phyloP scores from a whole-genome alignment of 176 grass and related monocot genomes.

The Aegilops tauschii region DNA sequence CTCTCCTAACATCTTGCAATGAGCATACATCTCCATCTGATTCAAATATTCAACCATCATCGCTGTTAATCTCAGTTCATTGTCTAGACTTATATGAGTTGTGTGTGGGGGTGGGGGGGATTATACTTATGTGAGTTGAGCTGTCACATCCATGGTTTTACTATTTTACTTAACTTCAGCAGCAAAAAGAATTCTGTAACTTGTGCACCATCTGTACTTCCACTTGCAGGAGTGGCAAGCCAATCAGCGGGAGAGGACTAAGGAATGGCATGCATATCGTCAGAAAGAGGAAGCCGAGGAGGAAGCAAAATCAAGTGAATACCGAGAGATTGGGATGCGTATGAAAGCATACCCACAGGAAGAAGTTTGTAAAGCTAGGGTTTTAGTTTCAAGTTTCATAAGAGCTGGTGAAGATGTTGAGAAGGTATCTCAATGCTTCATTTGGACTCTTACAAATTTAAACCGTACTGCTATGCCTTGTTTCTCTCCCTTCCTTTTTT shows the following conservation, averaged over 20 bases:
- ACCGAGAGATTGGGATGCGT: conserved; percentile 85
- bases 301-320: conserved; percentile 64
- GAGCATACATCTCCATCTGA: neutral
- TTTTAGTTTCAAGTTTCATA: conserved; percentile 94
- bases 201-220: conserved; percentile 2
- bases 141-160: neutral
- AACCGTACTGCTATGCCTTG: neutral
- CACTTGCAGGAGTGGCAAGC: conserved; percentile 84
- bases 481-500: neutral
- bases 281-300: conserved; percentile 84
- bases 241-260: conserved; percentile 65
- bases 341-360: conserved; percentile 91
- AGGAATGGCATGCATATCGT: conserved; percentile 81
- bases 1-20: neutral
- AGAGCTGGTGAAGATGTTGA: conserved; percentile 78
- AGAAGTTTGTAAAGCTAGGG: conserved; percentile 79
- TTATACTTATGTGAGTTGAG: neutral
- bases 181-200: neutral
- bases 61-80: neutral
- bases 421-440: conserved; percentile 43
- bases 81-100: neutral
- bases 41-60: neutral
- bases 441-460: neutral
- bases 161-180: neutral
- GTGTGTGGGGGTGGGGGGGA: too few species aligned